A percentile compares a stretch with the other conserved stretches of the same genome.
phyloP scores from a whole-genome alignment of 2,329 filamentous ascomycete species.

The Didymella segeticola region DNA sequence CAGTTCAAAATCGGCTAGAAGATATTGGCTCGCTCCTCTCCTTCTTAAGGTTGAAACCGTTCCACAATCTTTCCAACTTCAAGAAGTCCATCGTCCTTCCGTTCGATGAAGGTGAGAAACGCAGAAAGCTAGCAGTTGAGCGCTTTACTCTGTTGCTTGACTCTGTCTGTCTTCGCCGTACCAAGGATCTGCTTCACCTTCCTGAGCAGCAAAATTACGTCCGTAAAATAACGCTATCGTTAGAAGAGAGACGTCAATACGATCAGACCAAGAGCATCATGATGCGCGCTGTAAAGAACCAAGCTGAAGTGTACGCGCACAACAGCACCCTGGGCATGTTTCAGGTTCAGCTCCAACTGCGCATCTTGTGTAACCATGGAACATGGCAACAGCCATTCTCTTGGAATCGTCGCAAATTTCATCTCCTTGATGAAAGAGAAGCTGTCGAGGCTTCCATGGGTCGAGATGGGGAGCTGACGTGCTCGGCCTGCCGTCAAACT shows the following conservation, averaged over 20 bases:
- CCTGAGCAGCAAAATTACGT: slow-evolving; percentile 37
- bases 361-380: slow-evolving; percentile 60
- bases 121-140: slow-evolving; percentile 27
- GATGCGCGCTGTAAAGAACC: slow-evolving; percentile 49
- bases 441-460: slow-evolving; percentile 39
- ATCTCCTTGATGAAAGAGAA: slow-evolving; percentile 46
- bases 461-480: slow-evolving; percentile 36
- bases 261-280: slow-evolving; percentile 45
- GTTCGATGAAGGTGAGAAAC: slow-evolving; percentile 40
- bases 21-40: slow-evolving; percentile 61
- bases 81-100: slow-evolving; percentile 54
- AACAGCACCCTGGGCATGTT: slow-evolving; percentile 55
- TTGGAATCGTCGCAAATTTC: slow-evolving; percentile 48
- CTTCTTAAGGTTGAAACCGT: slow-evolving; percentile 55
- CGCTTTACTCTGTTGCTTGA: slow-evolving; percentile 42
- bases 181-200: slow-evolving; percentile 51
- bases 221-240: slow-evolving; percentile 44
- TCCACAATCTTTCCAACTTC: slow-evolving; percentile 52
- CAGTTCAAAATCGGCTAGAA: slow-evolving; percentile 61
- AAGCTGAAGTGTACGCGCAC: slow-evolving; percentile 45
- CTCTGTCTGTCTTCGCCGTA: slow-evolving; percentile 53
- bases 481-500: slow-evolving; percentile 40
- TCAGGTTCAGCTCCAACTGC: slow-evolving; percentile 55
- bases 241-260: slow-evolving; percentile 38
- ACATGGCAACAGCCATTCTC: slow-evolving; percentile 57